Conservation (phyloP, 495 filamentous ascomycete species). For the Rusavskia elegans region DNA sequence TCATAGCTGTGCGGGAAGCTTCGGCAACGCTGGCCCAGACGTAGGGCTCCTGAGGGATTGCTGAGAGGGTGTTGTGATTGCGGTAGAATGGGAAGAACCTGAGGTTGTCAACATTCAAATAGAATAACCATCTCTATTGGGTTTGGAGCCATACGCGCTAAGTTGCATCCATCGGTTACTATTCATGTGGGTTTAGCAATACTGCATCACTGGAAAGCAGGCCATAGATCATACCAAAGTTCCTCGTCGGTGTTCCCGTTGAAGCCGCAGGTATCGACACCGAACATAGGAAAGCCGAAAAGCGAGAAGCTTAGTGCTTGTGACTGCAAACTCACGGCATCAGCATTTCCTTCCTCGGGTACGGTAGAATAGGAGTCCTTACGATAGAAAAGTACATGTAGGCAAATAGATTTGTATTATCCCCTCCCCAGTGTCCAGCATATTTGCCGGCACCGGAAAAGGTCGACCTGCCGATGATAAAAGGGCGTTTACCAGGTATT, state of each 20-base stretch:
- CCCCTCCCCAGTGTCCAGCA: conserved; percentile 81
- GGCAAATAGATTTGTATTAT: conserved; percentile 54
- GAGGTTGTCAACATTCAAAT: no score
- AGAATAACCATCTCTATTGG: no score
- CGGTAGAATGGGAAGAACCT: conserved; percentile 76
- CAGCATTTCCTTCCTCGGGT: background rate
- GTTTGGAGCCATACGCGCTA: background rate
- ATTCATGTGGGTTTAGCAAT: no score
- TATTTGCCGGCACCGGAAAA: conserved; percentile 67
- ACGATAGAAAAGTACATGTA: conserved; percentile 60
- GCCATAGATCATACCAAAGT: conserved; percentile 27
- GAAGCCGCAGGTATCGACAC: conserved; percentile 72
- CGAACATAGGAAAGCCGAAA: conserved; percentile 82
- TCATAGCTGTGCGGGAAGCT: conserved; percentile 52
- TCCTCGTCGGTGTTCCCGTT: conserved; percentile 53
- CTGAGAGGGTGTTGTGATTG: conserved; percentile 57
- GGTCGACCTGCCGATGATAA: conserved; percentile 75
- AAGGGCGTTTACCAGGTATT: conserved; percentile 53
- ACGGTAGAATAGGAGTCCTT: background rate
- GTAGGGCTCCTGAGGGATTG: conserved; percentile 61
- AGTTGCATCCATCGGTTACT: conserved; percentile 76
- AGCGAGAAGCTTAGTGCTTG: conserved; percentile 68
- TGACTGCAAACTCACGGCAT: conserved; percentile 15
- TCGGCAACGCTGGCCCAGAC: conserved; percentile 52
- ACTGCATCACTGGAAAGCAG: no score